A percentile compares a stretch with the other conserved stretches of the same genome.
Evolutionary conservation across 2,329 filamentous ascomycete species (phyloP).

Genomic region (Septoria petroselini): DNA sequence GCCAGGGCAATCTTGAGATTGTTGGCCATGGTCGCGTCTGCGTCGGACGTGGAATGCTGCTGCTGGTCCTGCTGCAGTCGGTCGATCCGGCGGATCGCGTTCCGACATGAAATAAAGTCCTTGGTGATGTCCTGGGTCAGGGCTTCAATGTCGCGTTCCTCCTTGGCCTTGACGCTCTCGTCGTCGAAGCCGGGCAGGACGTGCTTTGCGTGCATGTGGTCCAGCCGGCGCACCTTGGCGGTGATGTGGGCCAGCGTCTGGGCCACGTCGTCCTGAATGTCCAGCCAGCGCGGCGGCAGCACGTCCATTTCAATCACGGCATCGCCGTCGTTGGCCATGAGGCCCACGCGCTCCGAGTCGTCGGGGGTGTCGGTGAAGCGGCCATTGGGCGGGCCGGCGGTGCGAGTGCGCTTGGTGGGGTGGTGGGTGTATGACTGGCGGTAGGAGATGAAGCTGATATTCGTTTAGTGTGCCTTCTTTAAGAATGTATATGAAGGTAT

Average conservation of each 20-base stretch:
- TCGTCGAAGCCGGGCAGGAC: slow-evolving; percentile 95
- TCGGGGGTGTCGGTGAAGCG: slow-evolving; percentile 45
- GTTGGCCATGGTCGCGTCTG: slow-evolving; percentile 91
- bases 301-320: slow-evolving; percentile 98
- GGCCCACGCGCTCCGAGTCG: slow-evolving; percentile 65
- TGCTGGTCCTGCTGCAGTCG: slow-evolving; percentile 79
- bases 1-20: slow-evolving; percentile 94
- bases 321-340: slow-evolving; percentile 80
- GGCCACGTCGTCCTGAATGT: slow-evolving; percentile 88
- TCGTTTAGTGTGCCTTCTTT: too few relatives aligned
- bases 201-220: slow-evolving; percentile 94
- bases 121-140: slow-evolving; percentile 88
- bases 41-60: slow-evolving; percentile 64
- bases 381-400: slow-evolving; percentile 48
- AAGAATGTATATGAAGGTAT: too few relatives aligned
- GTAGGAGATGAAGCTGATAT: slow-evolving; percentile 99
- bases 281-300: slow-evolving; percentile 90
- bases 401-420: slow-evolving; percentile 72
- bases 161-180: slow-evolving; percentile 78
- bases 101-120: slow-evolving; percentile 85
- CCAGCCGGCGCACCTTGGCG: slow-evolving; percentile 76
- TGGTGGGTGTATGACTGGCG: slow-evolving; percentile 97
- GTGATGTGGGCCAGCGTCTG: slow-evolving; percentile 78
- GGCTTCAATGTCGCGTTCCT: slow-evolving; percentile 85
- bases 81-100: slow-evolving; percentile 82